Evolutionary conservation across 441 rosid species (phyloP).

Genomic region (Erysimum cheiri): DNA sequence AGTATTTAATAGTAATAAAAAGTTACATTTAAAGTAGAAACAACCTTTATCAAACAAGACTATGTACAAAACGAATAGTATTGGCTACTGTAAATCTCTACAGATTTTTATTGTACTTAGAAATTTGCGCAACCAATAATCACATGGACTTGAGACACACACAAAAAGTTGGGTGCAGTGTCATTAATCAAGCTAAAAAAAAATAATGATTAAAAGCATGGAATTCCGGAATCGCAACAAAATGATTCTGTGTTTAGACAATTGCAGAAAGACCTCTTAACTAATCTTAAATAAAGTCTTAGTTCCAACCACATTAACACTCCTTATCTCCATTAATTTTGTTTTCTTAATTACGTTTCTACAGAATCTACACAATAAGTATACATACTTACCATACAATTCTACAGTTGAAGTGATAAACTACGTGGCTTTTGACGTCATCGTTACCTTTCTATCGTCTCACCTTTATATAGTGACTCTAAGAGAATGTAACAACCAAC

Average conservation of each 20-base stretch:
- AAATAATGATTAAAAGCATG: slow-evolving; percentile 42
- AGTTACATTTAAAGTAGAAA: not conserved
- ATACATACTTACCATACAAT: slow-evolving; percentile 10
- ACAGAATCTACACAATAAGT: slow-evolving; percentile 3
- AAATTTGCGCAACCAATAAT: slow-evolving; percentile 1
- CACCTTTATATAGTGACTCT: slow-evolving; percentile 11
- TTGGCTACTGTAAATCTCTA: slow-evolving; percentile 1
- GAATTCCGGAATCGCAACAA: slow-evolving; percentile 37
- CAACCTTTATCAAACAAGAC: not conserved
- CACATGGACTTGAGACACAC: slow-evolving; percentile 16
- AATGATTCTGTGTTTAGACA: slow-evolving; percentile 43
- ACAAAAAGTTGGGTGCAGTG: slow-evolving; percentile 39
- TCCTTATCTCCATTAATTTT: slow-evolving; percentile 26
- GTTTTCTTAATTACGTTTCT: slow-evolving; percentile 22
- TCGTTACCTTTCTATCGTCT: slow-evolving; percentile 30
- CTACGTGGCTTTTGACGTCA: slow-evolving; percentile 40
- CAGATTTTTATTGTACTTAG: not conserved
- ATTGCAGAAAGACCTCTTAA: slow-evolving; percentile 37
- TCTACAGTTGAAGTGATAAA: slow-evolving; percentile 8
- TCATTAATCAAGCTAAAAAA: slow-evolving; percentile 36
- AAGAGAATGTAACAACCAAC: slow-evolving; percentile 6
- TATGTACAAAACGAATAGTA: not conserved
- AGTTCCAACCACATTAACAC: slow-evolving; percentile 35
- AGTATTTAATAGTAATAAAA: not conserved
- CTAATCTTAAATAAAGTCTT: slow-evolving; percentile 39